Evolutionary conservation across 139 green algal species (phyloP), one percentile per base, ranked within the genome.

Genomic region (Chlorella ohadii): DNA sequence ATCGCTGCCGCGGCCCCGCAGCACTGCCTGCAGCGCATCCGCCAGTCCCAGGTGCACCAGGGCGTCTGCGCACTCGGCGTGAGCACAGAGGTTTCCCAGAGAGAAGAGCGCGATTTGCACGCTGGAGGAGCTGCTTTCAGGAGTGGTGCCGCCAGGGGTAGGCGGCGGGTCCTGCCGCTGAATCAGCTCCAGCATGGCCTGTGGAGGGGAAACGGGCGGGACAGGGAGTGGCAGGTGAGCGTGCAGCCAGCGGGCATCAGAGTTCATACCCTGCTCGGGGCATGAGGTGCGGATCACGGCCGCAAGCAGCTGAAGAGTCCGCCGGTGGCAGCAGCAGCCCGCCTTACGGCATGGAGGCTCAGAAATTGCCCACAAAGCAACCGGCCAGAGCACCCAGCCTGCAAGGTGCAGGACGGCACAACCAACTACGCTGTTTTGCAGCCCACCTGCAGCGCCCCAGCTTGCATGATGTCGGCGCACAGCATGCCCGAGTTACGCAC

Each of bases 61-160:
- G n/a, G 79, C 81, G 20, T 90, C 83, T 41, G 82, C 86, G 72
- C 91, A 96, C 81, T 90, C 91, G 1, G 41, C 25, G 79, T 98
- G 93, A 7, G 92, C 91, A 68, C 93, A 78, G 39, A 90, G 41
- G 74, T 90, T 90, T 31, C 86, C 97, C 44, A 99, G 87, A 2
- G 90, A 95, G 87, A 99, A 99, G 31, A 99, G 90, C 7, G 97
- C 94, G 59, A 99, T 96, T 78, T 96, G 95, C 27, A 97, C 85
- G 3, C 93, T 94, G 3, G 81, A 92, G 36, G 71, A 77, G 72
- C 70, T 38, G 64, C 65, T 57, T 0, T 39, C 12, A 17, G 78
- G 9, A 28, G 72, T 65, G 13, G 34, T 3, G 78, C 55, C 17
- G 86, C 84, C 17, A 78, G 88, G 59, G 3, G 33, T 66, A 3